phyloP scores from a whole-genome alignment of 768 basidiomycete species.

The Boletus coccyginus region DNA sequence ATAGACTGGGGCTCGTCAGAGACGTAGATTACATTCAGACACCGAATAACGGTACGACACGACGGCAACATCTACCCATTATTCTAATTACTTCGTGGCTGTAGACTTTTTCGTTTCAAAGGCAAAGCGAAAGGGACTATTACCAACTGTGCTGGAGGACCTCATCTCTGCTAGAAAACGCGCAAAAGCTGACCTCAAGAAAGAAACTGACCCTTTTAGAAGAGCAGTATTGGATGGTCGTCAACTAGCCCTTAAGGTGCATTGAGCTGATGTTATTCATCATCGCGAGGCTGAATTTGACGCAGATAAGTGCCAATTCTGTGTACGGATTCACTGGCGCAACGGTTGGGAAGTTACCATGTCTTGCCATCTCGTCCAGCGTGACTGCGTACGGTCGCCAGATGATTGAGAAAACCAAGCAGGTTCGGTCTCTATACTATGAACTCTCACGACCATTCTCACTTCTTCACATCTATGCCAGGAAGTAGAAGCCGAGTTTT shows the following conservation, averaged over 20 bases:
- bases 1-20: constrained; percentile 72
- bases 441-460: neutral
- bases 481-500: constrained; percentile 91
- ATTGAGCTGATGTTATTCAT: neutral
- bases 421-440: constrained; percentile 40
- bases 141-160: constrained; percentile 92
- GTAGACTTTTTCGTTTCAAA: constrained; percentile 83
- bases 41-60: constrained; percentile 81
- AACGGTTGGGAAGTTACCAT: constrained; percentile 94
- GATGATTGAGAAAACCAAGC: constrained; percentile 98
- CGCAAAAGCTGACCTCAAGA: constrained; percentile 94
- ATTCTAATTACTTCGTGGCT: neutral
- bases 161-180: constrained; percentile 90
- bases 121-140: constrained; percentile 75
- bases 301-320: constrained; percentile 94
- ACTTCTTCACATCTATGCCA: neutral
- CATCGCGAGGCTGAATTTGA: neutral
- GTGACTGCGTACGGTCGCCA: constrained; percentile 95
- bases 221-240: constrained; percentile 97
- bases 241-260: constrained; percentile 91
- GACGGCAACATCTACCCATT: neutral
- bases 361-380: constrained; percentile 93
- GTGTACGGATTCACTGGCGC: constrained; percentile 99
- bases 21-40: constrained; percentile 92
- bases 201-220: constrained; percentile 95